Evolutionary conservation across 179 eudicot species (phyloP).

Genomic region (Amaranthus tricolor): DNA sequence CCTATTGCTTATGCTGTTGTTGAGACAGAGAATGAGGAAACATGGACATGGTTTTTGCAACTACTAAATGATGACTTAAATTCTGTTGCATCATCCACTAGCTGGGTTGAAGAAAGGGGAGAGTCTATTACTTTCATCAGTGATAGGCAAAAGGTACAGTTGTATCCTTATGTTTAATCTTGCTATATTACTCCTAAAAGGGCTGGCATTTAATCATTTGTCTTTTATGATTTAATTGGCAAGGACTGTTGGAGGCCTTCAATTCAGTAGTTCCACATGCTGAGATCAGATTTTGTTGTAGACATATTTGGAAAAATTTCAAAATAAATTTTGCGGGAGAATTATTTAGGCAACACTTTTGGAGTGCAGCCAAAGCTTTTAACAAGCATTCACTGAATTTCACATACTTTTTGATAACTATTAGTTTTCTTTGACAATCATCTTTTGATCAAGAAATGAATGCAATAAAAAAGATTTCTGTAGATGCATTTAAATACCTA

Average conservation of each 20-base stretch:
- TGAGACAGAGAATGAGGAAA: background rate
- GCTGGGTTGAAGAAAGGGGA: too few species aligned
- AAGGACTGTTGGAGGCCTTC: background rate
- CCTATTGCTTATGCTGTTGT: background rate
- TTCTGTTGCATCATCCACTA: too few species aligned
- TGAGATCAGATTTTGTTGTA: background rate
- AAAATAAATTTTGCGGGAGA: background rate
- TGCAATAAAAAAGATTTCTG: background rate
- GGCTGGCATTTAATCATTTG: too few species aligned
- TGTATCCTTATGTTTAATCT: too few species aligned
- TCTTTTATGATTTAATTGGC: background rate
- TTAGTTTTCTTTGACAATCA: too few species aligned
- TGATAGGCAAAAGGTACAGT: too few species aligned
- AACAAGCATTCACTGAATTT: too few species aligned
- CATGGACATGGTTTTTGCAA: background rate
- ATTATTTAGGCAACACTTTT: background rate
- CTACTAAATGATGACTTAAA: background rate
- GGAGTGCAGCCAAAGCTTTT: slow-evolving; percentile 1
- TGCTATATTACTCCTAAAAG: too few species aligned
- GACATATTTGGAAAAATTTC: background rate
- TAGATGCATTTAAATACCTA: background rate
- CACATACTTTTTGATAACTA: too few species aligned
- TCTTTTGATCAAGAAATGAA: too few species aligned
- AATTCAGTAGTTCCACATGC: background rate
- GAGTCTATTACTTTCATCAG: too few species aligned